These are phyloP conservation scores for Pythium pectinolyticum DNA, from an alignment of 352 stramenopile species.

Conservation along the genomic window DNA sequence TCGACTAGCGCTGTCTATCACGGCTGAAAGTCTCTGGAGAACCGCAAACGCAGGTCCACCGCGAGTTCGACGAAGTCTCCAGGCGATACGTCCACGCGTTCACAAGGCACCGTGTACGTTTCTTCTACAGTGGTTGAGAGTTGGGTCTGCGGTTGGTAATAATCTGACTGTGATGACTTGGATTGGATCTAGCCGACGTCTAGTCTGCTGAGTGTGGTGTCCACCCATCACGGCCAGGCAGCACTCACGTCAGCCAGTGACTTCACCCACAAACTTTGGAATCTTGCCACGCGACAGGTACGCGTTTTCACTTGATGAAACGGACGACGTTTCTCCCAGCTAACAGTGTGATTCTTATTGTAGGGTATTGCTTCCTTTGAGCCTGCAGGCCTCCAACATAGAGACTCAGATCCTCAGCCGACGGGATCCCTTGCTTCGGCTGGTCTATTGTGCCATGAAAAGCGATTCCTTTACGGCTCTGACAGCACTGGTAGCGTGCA, in stretches of 20 bases:
- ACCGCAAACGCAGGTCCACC: not conserved
- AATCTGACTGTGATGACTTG: no score
- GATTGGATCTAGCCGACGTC: not conserved
- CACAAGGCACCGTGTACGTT: slow-evolving; percentile 1
- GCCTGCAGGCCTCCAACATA: not conserved
- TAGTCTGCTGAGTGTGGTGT: not conserved
- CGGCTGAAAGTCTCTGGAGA: not conserved
- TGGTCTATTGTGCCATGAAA: slow-evolving; percentile 7
- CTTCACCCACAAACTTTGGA: slow-evolving; percentile 21
- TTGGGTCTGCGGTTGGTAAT: not conserved
- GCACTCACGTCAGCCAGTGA: slow-evolving; percentile 16
- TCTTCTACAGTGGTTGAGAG: not conserved
- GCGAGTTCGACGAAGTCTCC: slow-evolving; percentile 5
- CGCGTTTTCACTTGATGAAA: not conserved
- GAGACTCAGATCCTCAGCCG: not conserved
- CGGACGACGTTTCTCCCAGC: not conserved
- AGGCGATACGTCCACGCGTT: slow-evolving; percentile 8
- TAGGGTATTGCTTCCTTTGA: slow-evolving; percentile 15
- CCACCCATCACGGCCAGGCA: not conserved
- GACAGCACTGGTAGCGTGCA: slow-evolving; percentile 10
- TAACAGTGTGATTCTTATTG: not conserved
- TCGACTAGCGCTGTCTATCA: not conserved
- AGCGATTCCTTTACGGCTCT: slow-evolving; percentile 21
- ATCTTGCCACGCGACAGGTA: slow-evolving; percentile 4
- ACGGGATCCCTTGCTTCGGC: not conserved